Evolutionary conservation across 805 yeast genomes (phyloP), one percentile per base, ranked within the genome.

Genomic region (Saturnispora zaruensis): DNA sequence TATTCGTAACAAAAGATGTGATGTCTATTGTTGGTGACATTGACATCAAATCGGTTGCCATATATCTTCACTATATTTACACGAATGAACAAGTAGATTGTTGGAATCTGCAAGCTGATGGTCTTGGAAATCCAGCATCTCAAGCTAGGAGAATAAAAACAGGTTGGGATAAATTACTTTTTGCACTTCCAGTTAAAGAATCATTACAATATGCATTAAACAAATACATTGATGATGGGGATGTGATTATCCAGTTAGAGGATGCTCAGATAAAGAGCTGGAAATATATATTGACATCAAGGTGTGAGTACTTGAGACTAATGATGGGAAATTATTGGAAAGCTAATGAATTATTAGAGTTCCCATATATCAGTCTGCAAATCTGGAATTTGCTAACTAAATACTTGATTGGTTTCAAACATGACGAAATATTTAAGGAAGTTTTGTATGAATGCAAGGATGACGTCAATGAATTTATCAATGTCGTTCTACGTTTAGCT

Each of bases 291-390:
- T 58, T 89, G n/a, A 59, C 66, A 4, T 63, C 76, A 0, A 66
- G 95, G 51, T 77, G 82, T 44, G 79, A 78, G 0, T 85, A 73
- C 58, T 87, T 89, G 61, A 81, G 77, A 49, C 72, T 82, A 0
- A 55, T 79, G 2, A 70, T 84, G 33, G 74, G 82, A 0, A 59
- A 64, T 0, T 60, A 79, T 44, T 87, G 93, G 95, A 43, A 48
- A 6, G 41, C 25, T 13, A 38, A 23, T 1, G 49, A 36, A 11
- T 34, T 43, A 4, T 38, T 54, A 3, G 53, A 37, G 51, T 71
- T 87, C 43, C 62, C 66, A 1, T 73, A 75, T 45, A 66, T 81
- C 14, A 54, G 69, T 0, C 55, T 53, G 11, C 52, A 55, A 0
- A 76, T 74, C 6, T 81, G 87, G 58, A 56, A 59, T 1, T 66